These are phyloP conservation scores for Ophiosphaerella narmari DNA, from an alignment of 2,329 filamentous ascomycete species.

Conservation along the genomic window DNA sequence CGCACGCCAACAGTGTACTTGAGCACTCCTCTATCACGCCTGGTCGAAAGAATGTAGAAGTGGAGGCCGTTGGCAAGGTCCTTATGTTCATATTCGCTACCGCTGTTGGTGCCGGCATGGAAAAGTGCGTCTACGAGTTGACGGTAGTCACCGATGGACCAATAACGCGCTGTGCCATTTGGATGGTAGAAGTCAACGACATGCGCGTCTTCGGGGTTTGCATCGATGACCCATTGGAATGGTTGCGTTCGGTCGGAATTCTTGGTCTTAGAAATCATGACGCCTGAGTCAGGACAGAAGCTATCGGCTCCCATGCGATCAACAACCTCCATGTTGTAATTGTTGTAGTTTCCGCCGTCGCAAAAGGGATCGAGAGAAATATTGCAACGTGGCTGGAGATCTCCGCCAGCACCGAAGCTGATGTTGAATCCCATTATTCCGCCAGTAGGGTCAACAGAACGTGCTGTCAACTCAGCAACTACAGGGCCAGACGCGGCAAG, in stretches of 20 bases:
- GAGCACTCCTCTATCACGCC: constrained; percentile 52
- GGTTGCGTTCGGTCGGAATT: constrained; percentile 48
- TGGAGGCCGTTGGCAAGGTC: constrained; percentile 56
- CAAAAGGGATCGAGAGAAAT: constrained; percentile 52
- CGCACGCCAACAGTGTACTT: constrained; percentile 56
- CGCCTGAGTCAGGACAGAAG: constrained; percentile 58
- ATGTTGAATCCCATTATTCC: constrained; percentile 57
- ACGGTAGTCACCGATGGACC: constrained; percentile 59
- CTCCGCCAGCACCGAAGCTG: constrained; percentile 46
- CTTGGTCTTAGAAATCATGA: constrained; percentile 61
- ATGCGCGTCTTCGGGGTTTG: constrained; percentile 58
- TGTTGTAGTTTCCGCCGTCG: constrained; percentile 57
- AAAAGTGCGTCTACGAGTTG: constrained; percentile 60
- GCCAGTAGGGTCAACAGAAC: constrained; percentile 49
- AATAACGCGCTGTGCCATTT: constrained; percentile 53
- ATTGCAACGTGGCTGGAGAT: constrained; percentile 54
- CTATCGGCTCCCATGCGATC: constrained; percentile 61
- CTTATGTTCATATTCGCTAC: constrained; percentile 56
- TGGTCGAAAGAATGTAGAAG: constrained; percentile 55
- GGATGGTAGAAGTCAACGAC: constrained; percentile 57
- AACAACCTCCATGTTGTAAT: constrained; percentile 59
- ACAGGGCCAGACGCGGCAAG: constrained; percentile 52
- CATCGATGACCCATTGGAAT: constrained; percentile 62
- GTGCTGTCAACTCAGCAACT: constrained; percentile 54
- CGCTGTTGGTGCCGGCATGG: constrained; percentile 58